Conservation (phyloP, 331 rosid genomes). For the Quercus lobata region DNA sequence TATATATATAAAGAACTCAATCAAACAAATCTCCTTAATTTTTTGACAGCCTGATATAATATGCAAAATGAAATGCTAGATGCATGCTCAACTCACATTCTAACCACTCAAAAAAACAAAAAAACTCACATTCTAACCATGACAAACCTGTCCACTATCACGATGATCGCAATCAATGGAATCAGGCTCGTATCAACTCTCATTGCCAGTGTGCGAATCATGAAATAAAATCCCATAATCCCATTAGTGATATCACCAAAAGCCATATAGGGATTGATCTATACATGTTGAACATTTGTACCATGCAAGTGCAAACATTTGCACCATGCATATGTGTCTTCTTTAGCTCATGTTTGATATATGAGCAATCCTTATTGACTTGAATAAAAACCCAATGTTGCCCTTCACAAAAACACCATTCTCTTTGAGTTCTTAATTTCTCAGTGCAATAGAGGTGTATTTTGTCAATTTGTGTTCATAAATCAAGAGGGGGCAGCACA, state of each 20-base stretch:
- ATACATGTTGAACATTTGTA: no score
- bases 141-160: background rate
- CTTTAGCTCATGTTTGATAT: no score
- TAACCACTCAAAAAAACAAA: background rate
- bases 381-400: background rate
- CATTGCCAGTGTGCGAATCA: no score
- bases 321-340: no score
- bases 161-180: background rate
- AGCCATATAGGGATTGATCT: no score
- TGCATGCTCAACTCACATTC: conserved; percentile 7
- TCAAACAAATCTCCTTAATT: background rate
- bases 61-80: background rate
- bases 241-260: no score
- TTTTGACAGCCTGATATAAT: background rate
- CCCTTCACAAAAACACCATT: background rate
- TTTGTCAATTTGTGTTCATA: background rate
- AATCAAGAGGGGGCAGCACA: background rate
- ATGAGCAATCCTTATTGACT: no score
- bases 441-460: background rate
- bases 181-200: background rate
- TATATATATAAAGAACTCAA: no score
- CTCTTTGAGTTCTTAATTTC: background rate
- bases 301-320: no score
- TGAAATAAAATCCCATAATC: no score
- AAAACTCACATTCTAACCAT: conserved; percentile 7